Conservation (phyloP, 1,284 basidiomycete species). For the Abortiporus biennis region DNA sequence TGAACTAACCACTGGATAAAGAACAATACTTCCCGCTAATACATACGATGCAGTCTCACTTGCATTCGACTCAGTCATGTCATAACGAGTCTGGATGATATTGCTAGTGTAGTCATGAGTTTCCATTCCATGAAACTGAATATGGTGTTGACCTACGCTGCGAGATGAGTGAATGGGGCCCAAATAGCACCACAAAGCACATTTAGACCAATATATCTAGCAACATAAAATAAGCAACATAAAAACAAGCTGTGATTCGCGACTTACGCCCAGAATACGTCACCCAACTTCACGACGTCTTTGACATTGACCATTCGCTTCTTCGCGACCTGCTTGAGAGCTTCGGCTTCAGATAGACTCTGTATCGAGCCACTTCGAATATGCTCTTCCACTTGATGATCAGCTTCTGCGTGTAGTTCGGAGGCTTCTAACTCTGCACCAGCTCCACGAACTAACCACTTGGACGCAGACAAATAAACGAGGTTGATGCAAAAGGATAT, state of each 20-base stretch:
- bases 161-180: constrained; percentile 74
- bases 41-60: constrained; percentile 66
- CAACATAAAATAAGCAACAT: constrained; percentile 3
- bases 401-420: constrained; percentile 49
- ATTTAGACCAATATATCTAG: constrained; percentile 64
- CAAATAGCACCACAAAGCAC: constrained; percentile 74
- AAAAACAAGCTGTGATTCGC: not conserved
- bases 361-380: constrained; percentile 30
- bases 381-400: constrained; percentile 13
- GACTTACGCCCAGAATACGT: constrained; percentile 75
- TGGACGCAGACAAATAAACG: constrained; percentile 56
- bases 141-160: constrained; percentile 45
- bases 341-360: constrained; percentile 51
- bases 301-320: constrained; percentile 55
- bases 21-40: constrained; percentile 65
- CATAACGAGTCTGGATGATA: constrained; percentile 65
- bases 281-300: constrained; percentile 62
- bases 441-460: constrained; percentile 54
- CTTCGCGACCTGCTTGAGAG: constrained; percentile 57
- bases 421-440: constrained; percentile 60
- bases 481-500: constrained; percentile 66
- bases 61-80: constrained; percentile 53
- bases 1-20: constrained; percentile 61
- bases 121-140: no score
- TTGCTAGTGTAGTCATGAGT: constrained; percentile 47